These are phyloP conservation scores for Magnaporthiopsis rhizophila DNA, from an alignment of 2,329 filamentous ascomycete genomes.

Conservation along the genomic window DNA sequence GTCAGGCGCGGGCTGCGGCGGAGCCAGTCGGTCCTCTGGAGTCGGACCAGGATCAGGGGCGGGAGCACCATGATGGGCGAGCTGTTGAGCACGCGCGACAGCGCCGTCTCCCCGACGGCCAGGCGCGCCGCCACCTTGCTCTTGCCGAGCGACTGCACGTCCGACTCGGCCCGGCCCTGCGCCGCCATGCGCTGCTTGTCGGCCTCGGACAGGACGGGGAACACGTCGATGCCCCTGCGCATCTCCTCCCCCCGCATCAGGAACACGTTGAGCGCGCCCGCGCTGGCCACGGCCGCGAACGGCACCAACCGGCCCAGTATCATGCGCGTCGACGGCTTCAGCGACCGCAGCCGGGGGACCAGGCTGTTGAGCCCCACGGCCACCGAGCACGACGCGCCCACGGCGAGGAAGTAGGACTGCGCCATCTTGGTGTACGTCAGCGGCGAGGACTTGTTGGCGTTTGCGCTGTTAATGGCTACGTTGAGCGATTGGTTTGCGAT, in stretches of 20 bases:
- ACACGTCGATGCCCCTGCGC: slow-evolving; percentile 84
- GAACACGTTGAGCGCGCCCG: slow-evolving; percentile 89
- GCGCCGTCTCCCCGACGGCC: slow-evolving; percentile 86
- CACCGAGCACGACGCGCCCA: slow-evolving; percentile 87
- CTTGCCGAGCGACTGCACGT: slow-evolving; percentile 70
- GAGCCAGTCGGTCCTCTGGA: slow-evolving; percentile 81
- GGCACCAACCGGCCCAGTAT: slow-evolving; percentile 84
- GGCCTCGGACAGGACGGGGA: slow-evolving; percentile 65
- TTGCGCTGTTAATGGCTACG: slow-evolving; percentile 94
- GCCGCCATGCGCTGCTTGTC: slow-evolving; percentile 52
- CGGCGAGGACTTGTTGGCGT: slow-evolving; percentile 94
- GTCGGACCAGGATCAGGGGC: slow-evolving; percentile 71
- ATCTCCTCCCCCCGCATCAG: slow-evolving; percentile 98
- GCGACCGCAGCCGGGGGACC: slow-evolving; percentile 71
- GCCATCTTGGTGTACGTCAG: slow-evolving; percentile 72
- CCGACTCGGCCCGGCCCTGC: slow-evolving; percentile 55
- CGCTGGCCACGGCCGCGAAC: slow-evolving; percentile 89
- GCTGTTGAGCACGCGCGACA: slow-evolving; percentile 85
- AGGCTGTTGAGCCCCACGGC: slow-evolving; percentile 85
- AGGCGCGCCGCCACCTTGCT: slow-evolving; percentile 80
- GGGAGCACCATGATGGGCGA: slow-evolving; percentile 97
- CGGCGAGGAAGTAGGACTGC: slow-evolving; percentile 86
- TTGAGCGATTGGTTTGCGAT: slow-evolving; percentile 96
- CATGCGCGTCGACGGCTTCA: slow-evolving; percentile 67
- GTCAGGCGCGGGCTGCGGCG: slow-evolving; percentile 68